phyloP scores from a whole-genome alignment of 768 basidiomycete species.

The Leccinum arenicola region DNA sequence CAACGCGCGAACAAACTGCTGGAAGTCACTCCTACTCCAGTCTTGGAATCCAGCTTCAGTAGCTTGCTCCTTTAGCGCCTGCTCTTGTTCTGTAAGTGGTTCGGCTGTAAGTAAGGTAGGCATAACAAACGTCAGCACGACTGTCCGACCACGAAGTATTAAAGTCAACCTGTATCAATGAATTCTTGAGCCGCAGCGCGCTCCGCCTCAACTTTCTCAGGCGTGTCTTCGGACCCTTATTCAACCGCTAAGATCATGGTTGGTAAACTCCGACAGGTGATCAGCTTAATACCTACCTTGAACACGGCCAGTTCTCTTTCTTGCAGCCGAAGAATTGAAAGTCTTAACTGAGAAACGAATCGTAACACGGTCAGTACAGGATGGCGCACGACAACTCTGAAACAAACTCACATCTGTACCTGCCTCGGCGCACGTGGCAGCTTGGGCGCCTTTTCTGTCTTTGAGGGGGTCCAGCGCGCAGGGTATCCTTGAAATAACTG shows the following conservation, averaged over 20 bases:
- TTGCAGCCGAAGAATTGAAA: conserved; percentile 98
- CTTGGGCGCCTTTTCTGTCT: conserved; percentile 79
- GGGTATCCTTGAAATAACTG: conserved; percentile 90
- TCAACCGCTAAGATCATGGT: conserved; percentile 44
- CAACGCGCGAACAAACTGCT: conserved; percentile 77
- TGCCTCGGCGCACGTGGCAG: conserved; percentile 86
- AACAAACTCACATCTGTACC: conserved; percentile 64
- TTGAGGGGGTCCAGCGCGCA: conserved; percentile 72
- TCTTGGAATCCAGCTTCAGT: conserved; percentile 78
- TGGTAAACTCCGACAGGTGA: not conserved
- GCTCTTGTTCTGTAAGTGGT: conserved; percentile 86
- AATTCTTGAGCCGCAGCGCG: conserved; percentile 74
- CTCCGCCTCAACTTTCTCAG: conserved; percentile 84
- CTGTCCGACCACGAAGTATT: not conserved
- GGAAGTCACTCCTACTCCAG: conserved; percentile 94
- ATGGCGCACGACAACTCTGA: not conserved
- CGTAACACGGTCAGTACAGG: too few relatives aligned
- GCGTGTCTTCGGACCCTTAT: conserved; percentile 70
- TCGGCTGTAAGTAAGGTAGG: conserved; percentile 56
- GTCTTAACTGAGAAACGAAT: conserved; percentile 60
- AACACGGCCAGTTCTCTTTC: conserved; percentile 82
- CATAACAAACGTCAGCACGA: not conserved
- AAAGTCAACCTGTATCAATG: conserved; percentile 71
- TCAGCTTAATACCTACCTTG: conserved; percentile 45
- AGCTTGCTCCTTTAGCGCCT: conserved; percentile 74